These are phyloP conservation scores for Dryas alaskensis DNA, from an alignment of 306 rosid genomes.

Conservation along the genomic window DNA sequence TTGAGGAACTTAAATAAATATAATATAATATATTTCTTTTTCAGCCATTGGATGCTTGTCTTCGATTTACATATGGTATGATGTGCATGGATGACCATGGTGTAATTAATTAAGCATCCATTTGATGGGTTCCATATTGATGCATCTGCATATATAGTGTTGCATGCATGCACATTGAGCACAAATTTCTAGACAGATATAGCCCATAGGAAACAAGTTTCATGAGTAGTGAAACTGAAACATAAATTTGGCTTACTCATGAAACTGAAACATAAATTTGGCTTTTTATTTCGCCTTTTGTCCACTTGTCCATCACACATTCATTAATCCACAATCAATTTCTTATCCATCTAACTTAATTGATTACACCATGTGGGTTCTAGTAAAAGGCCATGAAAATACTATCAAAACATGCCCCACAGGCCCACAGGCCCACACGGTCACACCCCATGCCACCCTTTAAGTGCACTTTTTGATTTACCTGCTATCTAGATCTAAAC, in stretches of 20 bases:
- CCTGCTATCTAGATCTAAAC: background rate
- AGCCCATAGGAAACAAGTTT: background rate
- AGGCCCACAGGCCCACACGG: constrained; percentile 9
- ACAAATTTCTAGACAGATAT: background rate
- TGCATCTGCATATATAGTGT: too few species aligned
- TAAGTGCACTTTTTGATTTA: constrained; percentile 5
- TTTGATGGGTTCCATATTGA: background rate
- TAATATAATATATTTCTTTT: background rate
- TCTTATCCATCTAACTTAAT: constrained; percentile 1
- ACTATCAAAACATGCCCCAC: constrained; percentile 13
- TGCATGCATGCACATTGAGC: background rate
- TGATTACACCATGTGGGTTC: constrained; percentile 31
- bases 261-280: constrained; percentile 10
- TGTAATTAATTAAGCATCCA: too few species aligned
- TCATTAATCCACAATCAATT: constrained; percentile 11
- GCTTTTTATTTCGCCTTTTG: background rate
- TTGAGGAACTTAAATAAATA: too few species aligned
- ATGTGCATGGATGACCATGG: background rate
- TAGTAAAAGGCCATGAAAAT: constrained; percentile 6
- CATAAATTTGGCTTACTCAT: background rate
- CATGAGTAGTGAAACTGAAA: constrained; percentile 31
- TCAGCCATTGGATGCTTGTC: background rate
- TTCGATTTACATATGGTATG: background rate
- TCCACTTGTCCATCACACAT: constrained; percentile 5
- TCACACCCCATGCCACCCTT: constrained; percentile 24